Evolutionary conservation across 2,329 filamentous ascomycete genomes (phyloP), one percentile per base, ranked within the genome.

Genomic region (Sporothrix phasma): DNA sequence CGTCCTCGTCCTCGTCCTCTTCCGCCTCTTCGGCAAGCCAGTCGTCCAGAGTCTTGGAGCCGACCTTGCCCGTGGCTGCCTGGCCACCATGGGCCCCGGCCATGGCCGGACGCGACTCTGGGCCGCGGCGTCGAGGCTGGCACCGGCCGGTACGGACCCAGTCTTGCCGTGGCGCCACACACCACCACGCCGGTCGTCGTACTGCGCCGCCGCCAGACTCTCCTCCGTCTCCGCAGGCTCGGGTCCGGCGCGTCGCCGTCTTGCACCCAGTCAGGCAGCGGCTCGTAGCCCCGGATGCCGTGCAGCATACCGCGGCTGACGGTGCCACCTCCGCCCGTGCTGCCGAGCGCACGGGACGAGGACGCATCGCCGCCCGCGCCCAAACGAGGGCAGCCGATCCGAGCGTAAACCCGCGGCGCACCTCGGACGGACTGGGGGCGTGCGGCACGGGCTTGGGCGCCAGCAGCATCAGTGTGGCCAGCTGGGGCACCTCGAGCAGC

Each of bases 391-490:
- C 93, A 1, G 93, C 85, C 2, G 90, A 94, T 11, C 94, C 94
- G 0, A 99, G 80, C 1, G 88, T 80, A 65, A 93, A 88, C 0
- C 85, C 87, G 68, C 87, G 90, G 39, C 92, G 84, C 2, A 84
- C 86, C 72, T 96, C 92, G 0, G 90, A 96, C 0, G 94, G 94
- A 65, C 90, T 96, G 0, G 92, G 92, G 0, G 89, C 88, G 66
- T 96, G 90, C 0, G 94, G 94, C 0, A 94, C 91, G 0, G 94
- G 93, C 73, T 99, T 99, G 0, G 94, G 92, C 0, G 94, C 94
- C 1, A 97, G 83, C 0, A 99, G 85, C 73, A 97, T 88, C 15
- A 99, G 80, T 0, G 89, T 92, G 2, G 94, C 94, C 17, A 99
- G 84, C 73, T 97, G 91, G 0, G 92, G 90, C 4, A 89, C 86